These are phyloP conservation scores for Globisporangium takayamanum DNA, from an alignment of 352 stramenopile species.

Conservation along the genomic window DNA sequence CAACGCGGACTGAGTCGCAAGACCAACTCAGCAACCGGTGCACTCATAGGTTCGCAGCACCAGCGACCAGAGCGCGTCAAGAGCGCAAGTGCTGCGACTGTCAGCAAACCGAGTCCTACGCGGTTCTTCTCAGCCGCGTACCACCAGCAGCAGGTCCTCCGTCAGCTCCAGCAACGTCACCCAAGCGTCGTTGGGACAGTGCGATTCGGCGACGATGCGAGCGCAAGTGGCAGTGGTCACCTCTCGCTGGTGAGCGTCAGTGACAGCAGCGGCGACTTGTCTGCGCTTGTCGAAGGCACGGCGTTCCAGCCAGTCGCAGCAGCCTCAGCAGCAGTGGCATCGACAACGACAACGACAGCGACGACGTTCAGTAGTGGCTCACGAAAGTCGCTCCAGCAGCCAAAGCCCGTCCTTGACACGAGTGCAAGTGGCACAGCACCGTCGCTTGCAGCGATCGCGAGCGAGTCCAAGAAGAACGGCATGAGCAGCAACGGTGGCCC, in stretches of 20 bases:
- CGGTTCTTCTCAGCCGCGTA: neutral
- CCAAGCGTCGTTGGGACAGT: constrained; percentile 26
- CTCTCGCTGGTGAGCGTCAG: neutral
- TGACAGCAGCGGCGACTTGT: neutral
- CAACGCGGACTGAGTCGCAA: constrained; percentile 4
- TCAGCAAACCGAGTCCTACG: neutral
- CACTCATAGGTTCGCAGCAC: neutral
- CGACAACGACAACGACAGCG: neutral
- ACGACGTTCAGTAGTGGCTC: neutral
- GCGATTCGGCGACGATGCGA: constrained; percentile 13
- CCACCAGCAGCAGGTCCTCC: constrained; percentile 15
- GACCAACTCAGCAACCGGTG: constrained; percentile 4
- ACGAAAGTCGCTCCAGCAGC: constrained; percentile 1
- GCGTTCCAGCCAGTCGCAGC: constrained; percentile 1
- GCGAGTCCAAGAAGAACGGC: neutral
- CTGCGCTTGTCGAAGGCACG: neutral
- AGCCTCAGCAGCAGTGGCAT: neutral
- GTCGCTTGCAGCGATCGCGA: neutral
- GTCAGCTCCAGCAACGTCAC: constrained; percentile 12
- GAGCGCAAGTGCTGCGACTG: neutral
- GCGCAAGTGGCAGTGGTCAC: neutral
- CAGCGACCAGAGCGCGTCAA: neutral
- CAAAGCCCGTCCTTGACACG: neutral
- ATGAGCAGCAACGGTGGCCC: neutral
- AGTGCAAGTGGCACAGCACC: neutral